These are phyloP conservation scores for Aspergillus fijiensis DNA, from an alignment of 2,329 filamentous ascomycete genomes.

Conservation along the genomic window DNA sequence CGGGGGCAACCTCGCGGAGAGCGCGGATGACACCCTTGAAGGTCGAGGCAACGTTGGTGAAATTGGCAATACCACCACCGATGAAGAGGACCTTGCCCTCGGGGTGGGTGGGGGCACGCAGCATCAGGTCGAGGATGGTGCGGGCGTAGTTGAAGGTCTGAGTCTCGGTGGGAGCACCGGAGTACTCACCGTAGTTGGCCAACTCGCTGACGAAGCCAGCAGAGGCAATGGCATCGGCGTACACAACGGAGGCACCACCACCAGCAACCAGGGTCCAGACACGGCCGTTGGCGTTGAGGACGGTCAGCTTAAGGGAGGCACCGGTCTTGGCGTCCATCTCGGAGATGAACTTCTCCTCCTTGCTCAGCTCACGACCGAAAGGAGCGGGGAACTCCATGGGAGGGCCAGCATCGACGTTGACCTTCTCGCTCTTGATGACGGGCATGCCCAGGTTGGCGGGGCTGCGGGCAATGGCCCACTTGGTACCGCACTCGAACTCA, in stretches of 20 bases:
- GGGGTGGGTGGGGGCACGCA: slow-evolving; percentile 77
- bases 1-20: slow-evolving; percentile 81
- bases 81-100: slow-evolving; percentile 99
- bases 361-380: slow-evolving; percentile 96
- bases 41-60: slow-evolving; percentile 98
- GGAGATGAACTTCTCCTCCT: slow-evolving; percentile 98
- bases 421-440: slow-evolving; percentile 66
- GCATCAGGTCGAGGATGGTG: slow-evolving; percentile 95
- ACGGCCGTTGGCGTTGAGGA: slow-evolving; percentile 86
- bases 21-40: slow-evolving; percentile 99
- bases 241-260: slow-evolving; percentile 99
- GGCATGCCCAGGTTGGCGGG: slow-evolving; percentile 84
- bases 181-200: slow-evolving; percentile 99
- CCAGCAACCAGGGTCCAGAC: slow-evolving; percentile 98
- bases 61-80: slow-evolving; percentile 99
- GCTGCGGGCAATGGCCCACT: slow-evolving; percentile 96
- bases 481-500: slow-evolving; percentile 98
- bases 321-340: slow-evolving; percentile 99
- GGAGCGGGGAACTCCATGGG: slow-evolving; percentile 99
- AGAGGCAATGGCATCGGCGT: slow-evolving; percentile 97
- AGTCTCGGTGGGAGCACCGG: slow-evolving; percentile 95
- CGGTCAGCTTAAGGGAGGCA: slow-evolving; percentile 96
- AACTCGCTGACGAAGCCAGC: slow-evolving; percentile 93
- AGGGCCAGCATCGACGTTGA: slow-evolving; percentile 92
- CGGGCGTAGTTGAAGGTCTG: slow-evolving; percentile 99